A percentile compares a stretch with the other conserved stretches of the same genome.
phyloP scores from a whole-genome alignment of 805 yeast species.

The Helenozyma baotianmanensis region DNA sequence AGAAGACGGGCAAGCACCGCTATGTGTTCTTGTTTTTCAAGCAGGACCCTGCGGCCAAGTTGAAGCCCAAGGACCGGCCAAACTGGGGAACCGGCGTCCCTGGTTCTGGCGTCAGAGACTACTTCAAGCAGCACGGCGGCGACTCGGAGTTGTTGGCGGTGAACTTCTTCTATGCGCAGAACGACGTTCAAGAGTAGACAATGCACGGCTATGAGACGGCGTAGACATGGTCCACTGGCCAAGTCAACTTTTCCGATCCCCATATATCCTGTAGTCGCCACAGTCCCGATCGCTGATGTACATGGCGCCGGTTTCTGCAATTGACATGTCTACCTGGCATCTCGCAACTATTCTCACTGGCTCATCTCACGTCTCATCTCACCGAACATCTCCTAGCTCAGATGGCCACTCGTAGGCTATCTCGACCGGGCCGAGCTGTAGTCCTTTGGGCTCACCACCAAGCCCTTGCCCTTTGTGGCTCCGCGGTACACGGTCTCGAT shows the following conservation, averaged over 20 bases:
- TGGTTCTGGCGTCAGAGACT: conserved; percentile 70
- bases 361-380: no score
- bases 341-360: no score
- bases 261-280: no score
- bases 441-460: conserved; percentile 80
- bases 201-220: no score
- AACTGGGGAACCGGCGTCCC: conserved; percentile 87
- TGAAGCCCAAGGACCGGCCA: conserved; percentile 53
- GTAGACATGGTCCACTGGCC: no score
- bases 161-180: conserved; percentile 83
- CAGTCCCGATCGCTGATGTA: no score
- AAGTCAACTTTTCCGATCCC: no score
- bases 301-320: no score
- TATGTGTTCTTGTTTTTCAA: conserved; percentile 74
- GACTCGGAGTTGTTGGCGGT: conserved; percentile 60
- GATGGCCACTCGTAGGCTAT: no score
- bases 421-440: conserved; percentile 36
- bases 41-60: conserved; percentile 47
- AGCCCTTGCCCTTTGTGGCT: conserved; percentile 87
- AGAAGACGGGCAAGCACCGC: conserved; percentile 79
- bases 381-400: no score
- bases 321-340: no score
- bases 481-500: conserved; percentile 87
- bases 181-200: conserved; percentile 22
- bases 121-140: conserved; percentile 58